Conservation (phyloP, 2,329 filamentous ascomycete species). For the Teratosphaeria gauchensis region DNA sequence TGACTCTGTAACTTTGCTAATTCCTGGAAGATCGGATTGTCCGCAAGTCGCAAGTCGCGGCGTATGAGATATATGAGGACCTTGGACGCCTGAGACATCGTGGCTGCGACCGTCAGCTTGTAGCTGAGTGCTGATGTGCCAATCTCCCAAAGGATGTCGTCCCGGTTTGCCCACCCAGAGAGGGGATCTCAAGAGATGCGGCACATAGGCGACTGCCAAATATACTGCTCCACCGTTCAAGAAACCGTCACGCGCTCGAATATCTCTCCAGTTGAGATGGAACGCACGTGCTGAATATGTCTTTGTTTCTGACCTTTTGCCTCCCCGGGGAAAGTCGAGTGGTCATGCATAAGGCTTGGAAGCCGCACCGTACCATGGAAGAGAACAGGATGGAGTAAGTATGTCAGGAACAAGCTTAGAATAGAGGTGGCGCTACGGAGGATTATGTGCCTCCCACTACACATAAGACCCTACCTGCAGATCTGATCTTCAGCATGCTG, state of each 20-base stretch:
- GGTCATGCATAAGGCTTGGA: neutral
- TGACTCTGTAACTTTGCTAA: constrained; percentile 40
- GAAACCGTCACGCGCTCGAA: neutral
- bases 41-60: constrained; percentile 61
- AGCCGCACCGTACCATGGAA: neutral
- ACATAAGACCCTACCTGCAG: neutral
- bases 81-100: constrained; percentile 16
- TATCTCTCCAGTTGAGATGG: neutral
- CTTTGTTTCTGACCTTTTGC: neutral
- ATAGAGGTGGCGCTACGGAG: neutral
- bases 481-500: neutral
- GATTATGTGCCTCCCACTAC: neutral
- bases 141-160: neutral
- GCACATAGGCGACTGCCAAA: neutral
- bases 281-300: neutral
- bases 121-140: neutral
- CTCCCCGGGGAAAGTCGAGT: neutral
- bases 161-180: neutral
- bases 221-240: neutral
- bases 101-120: neutral
- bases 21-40: constrained; percentile 64
- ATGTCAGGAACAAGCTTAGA: neutral
- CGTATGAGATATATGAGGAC: constrained; percentile 63
- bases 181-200: neutral
- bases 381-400: neutral